A percentile compares a stretch with the other conserved stretches of the same genome.
These are phyloP conservation scores for Xylaria sp. DNA, from an alignment of 2,329 filamentous ascomycete genomes.

Conservation along the genomic window DNA sequence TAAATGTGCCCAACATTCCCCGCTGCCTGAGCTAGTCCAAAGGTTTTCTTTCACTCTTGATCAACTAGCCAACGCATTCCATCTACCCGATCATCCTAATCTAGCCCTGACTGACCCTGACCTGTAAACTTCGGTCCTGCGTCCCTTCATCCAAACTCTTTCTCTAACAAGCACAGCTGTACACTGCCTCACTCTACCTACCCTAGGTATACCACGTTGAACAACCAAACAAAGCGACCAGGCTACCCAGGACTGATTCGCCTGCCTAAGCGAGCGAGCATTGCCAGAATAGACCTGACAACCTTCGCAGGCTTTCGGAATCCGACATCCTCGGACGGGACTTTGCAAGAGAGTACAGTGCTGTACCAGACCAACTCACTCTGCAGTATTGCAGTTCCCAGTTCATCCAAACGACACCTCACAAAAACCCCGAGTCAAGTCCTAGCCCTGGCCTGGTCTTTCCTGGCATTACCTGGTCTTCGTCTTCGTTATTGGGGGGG, in stretches of 20 bases:
- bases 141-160: constrained; percentile 6
- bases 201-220: background rate
- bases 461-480: constrained; percentile 1
- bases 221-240: constrained; percentile 10
- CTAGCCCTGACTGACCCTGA: background rate
- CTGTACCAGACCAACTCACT: constrained; percentile 9
- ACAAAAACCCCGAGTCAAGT: constrained; percentile 29
- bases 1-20: constrained; percentile 37
- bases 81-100: background rate
- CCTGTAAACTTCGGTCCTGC: constrained; percentile 2
- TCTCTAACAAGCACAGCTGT: constrained; percentile 3
- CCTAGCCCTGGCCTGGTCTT: constrained; percentile 24
- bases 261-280: constrained; percentile 43
- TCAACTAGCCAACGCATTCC: constrained; percentile 19
- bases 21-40: constrained; percentile 22
- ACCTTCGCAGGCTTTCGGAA: constrained; percentile 41
- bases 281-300: constrained; percentile 35
- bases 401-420: constrained; percentile 34
- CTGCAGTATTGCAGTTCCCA: constrained; percentile 14
- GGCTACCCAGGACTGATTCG: constrained; percentile 26
- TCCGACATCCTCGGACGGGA: constrained; percentile 43
- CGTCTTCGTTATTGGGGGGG: constrained; percentile 28
- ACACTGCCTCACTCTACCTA: background rate
- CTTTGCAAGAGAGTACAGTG: constrained; percentile 29
- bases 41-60: constrained; percentile 9